These are phyloP conservation scores for Mycena sp. DNA, from an alignment of 1,284 basidiomycete genomes.

Conservation along the genomic window DNA sequence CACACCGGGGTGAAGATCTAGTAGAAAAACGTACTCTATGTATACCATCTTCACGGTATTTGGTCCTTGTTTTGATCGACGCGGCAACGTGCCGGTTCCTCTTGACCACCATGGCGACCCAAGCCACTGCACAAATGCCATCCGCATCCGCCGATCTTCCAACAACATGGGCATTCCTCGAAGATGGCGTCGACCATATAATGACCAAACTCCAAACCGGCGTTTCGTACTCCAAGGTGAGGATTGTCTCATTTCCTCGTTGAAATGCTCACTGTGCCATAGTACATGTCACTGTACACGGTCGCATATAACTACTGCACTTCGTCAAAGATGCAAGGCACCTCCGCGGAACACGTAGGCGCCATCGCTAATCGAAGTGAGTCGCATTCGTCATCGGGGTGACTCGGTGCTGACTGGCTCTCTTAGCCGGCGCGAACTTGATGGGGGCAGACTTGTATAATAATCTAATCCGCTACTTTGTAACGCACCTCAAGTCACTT, in stretches of 20 bases:
- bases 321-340: conserved; percentile 79
- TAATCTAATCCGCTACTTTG: conserved; percentile 86
- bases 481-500: conserved; percentile 74
- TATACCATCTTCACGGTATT: neutral
- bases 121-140: conserved; percentile 36
- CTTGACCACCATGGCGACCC: conserved; percentile 20
- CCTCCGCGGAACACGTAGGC: conserved; percentile 47
- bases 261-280: conserved; percentile 8
- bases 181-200: conserved; percentile 91
- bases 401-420: conserved; percentile 29
- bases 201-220: conserved; percentile 91
- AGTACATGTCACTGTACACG: conserved; percentile 93
- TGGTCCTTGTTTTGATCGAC: conserved; percentile 3
- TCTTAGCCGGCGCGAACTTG: conserved; percentile 84
- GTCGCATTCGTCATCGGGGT: conserved; percentile 40
- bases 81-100: conserved; percentile 18
- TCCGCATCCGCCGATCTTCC: conserved; percentile 65
- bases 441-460: conserved; percentile 95
- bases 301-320: conserved; percentile 97
- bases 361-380: conserved; percentile 64
- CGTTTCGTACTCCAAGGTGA: conserved; percentile 82
- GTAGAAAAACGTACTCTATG: no score
- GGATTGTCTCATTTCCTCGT: neutral
- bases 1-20: conserved; percentile 83
- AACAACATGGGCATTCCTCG: conserved; percentile 90